Evolutionary conservation across 2,329 filamentous ascomycete genomes (phyloP), one percentile per base, ranked within the genome.

Genomic region (Neonectria punicea): DNA sequence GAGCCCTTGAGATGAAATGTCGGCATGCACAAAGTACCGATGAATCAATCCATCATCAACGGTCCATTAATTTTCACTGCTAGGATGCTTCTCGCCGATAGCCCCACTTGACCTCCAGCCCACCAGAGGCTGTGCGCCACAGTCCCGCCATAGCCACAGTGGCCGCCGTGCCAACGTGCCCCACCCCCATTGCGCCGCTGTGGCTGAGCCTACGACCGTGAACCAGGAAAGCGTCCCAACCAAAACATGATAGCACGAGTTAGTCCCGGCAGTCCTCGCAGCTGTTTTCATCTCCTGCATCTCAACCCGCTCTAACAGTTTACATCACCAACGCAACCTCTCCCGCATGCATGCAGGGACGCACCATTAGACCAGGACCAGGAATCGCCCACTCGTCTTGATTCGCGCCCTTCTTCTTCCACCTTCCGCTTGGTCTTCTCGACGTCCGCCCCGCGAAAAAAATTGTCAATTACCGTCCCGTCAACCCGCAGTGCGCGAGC

Each of bases 1-100:
- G 61, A 60, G 55, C 50, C 53, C 44, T 70, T 28, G 41, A 28
- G 25, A 47, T 66, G 65, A 34, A 54, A 53, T 56, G 61, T 69
- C 49, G 36, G 58, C 61, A 60, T 72, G 55, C 63, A 66, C 53
- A 18, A 20, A 43, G 7, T 18, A 18, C 36, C 46, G 65, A 61
- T 65, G 60, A 67, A 46, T 59, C 65, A 72, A 63, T 43, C 61
- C 60, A 67, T 65, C 55, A 67, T 56, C 50, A 8, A 66, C 47
- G 22, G 59, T 41, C 67, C 63, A 39, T 72, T 69, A 73, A 66
- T 74, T 74, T 74, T 72, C 66, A 64, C 61, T 55, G 61, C 60
- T 58, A 41, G 41, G 65, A 65, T 47, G 60, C 7, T 43, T 71
- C 44, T 58, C 46, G 22, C 63, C 25, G 36, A 49, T 58, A 63